Percentiles rank a stretch among this genome's conserved stretches.
Conservation (phyloP, 2,329 filamentous ascomycete species). For the Stylonectria norvegica region DNA sequence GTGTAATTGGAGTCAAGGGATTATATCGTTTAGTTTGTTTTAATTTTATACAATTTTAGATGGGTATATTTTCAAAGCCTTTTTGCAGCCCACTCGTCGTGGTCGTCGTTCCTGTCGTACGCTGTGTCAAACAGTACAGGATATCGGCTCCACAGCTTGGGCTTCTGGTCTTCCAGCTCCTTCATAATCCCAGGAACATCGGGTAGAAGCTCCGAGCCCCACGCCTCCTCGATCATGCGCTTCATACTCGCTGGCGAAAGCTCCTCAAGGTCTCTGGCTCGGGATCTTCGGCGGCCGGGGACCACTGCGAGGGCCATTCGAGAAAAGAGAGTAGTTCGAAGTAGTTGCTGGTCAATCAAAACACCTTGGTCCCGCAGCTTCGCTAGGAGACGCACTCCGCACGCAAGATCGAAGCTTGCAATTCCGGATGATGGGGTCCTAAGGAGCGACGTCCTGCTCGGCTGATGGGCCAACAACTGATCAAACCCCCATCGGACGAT, state of each 20-base stretch:
- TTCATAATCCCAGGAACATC: conserved; percentile 16
- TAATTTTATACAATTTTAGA: conserved; percentile 10
- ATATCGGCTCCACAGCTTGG: conserved; percentile 31
- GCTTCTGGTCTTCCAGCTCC: conserved; percentile 29
- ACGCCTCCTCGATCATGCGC: conserved; percentile 32
- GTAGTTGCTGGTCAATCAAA: conserved; percentile 31
- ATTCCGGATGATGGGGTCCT: conserved; percentile 9
- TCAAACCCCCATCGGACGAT: conserved; percentile 48
- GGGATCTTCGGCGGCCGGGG: conserved; percentile 26
- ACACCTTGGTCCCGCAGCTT: conserved; percentile 35
- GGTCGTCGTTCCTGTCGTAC: conserved; percentile 17
- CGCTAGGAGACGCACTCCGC: conserved; percentile 36
- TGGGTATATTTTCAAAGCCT: not conserved
- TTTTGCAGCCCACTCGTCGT: not conserved
- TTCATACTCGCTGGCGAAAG: conserved; percentile 30
- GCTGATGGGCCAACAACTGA: conserved; percentile 27
- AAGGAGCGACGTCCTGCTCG: conserved; percentile 12
- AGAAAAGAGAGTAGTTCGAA: conserved; percentile 28
- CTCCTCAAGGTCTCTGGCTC: conserved; percentile 31
- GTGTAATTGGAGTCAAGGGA: conserved; percentile 28
- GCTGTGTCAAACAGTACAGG: conserved; percentile 26
- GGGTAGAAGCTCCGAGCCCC: conserved; percentile 33
- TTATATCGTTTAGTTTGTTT: conserved; percentile 18
- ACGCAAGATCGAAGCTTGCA: conserved; percentile 32
- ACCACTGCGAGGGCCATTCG: conserved; percentile 30